Evolutionary conservation across 805 yeast species (phyloP), one percentile per base, ranked within the genome.

Genomic region (Suhomyces sp.): DNA sequence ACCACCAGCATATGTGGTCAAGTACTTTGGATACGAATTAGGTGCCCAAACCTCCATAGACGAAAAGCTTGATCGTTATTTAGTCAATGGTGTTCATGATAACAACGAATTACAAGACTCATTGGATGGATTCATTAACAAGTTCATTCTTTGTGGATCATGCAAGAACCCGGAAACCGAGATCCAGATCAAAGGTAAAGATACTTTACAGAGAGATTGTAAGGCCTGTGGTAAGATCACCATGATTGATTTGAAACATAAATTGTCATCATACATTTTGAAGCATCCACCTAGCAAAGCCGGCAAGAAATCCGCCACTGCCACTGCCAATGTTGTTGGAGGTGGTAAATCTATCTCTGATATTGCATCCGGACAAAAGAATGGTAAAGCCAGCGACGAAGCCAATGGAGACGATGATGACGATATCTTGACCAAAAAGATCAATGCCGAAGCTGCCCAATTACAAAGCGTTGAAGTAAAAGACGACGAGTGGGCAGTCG

Each of bases 121-220:
- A 25, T 78, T 94, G 64, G 99, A 94, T 71, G 97, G 96, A 2
- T 94, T 94, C 75, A 94, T 94, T 76, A 79, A 78, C 74, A 92
- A 86, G 72, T 94, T 90, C 66, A 97, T 94, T 56, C 81, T 94
- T 49, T 94, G 99, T 82, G 92, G 88, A 24, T 81, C 89, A 52
- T 94, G 99, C 80, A 88, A 89, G 77, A 94, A 94, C 76, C 99
- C 99, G 45, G 99, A 94, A 76, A 94, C 99, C 21, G 97, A 90
- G 67, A 85, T 92, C 67, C 79, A 85, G 60, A 79, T 94, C 61
- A 84, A 85, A 62, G 87, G 85, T 61, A 86, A 83, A 58, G 94
- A 86, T 43, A 78, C 77, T 59, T 76, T 94, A 66, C 86, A 85
- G 60, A 85, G 91, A 73, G 97, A 94, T 72, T 94, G 99, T 80